Evolutionary conservation across 2,329 filamentous ascomycete genomes (phyloP).

Genomic region (Pseudogymnoascus sp.): DNA sequence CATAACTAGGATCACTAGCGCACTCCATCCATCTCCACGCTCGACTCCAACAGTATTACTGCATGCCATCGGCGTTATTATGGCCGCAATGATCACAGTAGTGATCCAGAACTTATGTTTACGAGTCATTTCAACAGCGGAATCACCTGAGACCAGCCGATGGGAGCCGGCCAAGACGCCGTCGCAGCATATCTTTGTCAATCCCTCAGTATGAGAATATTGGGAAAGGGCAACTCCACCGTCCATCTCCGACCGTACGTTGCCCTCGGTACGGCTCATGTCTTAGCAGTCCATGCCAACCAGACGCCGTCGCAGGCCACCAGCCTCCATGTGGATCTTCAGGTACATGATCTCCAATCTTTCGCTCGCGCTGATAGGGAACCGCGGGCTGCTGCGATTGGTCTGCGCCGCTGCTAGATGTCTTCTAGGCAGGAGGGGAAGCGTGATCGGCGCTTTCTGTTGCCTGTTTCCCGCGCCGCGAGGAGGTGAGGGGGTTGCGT

Average conservation of each 20-base stretch:
- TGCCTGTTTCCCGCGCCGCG: not conserved
- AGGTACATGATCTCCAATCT: not conserved
- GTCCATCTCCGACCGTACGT: not conserved
- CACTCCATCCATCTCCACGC: not conserved
- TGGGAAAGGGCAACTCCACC: not conserved
- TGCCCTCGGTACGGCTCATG: not conserved
- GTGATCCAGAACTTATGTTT: not conserved
- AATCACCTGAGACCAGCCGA: not conserved
- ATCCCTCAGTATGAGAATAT: not conserved
- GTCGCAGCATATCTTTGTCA: not conserved
- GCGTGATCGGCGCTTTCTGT: not conserved
- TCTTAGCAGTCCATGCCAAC: not conserved
- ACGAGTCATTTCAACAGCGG: not conserved
- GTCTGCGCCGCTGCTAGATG: not conserved
- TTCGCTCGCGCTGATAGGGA: not conserved
- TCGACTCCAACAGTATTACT: not conserved
- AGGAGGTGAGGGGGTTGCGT: not conserved
- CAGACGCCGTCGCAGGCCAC: not conserved
- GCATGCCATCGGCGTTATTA: not conserved
- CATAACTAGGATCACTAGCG: not conserved
- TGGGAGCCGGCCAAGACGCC: not conserved
- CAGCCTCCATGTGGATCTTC: conserved; percentile 3
- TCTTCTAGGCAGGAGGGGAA: not conserved
- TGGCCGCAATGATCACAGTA: not conserved
- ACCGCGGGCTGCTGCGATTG: not conserved